phyloP scores from a whole-genome alignment of 2,329 filamentous ascomycete species.

The Fusarium camptoceras region DNA sequence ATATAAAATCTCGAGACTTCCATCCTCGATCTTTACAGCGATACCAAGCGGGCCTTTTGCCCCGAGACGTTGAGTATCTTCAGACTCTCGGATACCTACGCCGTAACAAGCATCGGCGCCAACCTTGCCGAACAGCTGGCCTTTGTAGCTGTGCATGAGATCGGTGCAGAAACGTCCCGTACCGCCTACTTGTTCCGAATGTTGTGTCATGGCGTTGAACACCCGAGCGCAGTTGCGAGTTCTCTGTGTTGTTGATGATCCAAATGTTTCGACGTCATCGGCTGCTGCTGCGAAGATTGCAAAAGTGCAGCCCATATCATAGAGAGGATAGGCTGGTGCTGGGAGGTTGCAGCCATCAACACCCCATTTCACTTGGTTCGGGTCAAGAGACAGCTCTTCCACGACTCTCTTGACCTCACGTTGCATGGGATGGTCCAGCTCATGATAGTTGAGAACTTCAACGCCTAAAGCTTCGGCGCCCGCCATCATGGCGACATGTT shows the following conservation, averaged over 20 bases:
- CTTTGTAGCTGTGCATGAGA: constrained; percentile 56
- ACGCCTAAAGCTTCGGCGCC: constrained; percentile 54
- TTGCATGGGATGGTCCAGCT: constrained; percentile 54
- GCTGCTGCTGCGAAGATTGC: constrained; percentile 53
- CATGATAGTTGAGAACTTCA: constrained; percentile 51
- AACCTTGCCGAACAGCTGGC: constrained; percentile 58
- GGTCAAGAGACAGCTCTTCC: constrained; percentile 50
- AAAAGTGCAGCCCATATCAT: constrained; percentile 51
- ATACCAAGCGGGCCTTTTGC: constrained; percentile 56
- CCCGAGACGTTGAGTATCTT: constrained; percentile 52
- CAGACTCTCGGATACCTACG: constrained; percentile 55
- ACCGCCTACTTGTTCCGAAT: constrained; percentile 60
- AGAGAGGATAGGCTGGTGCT: constrained; percentile 57
- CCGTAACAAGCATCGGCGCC: constrained; percentile 63
- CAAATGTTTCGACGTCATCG: constrained; percentile 13
- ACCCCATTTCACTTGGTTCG: constrained; percentile 53
- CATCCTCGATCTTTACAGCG: constrained; percentile 62
- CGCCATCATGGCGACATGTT: constrained; percentile 61
- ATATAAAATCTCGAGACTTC: constrained; percentile 58
- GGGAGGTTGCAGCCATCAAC: constrained; percentile 62
- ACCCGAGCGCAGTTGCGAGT: constrained; percentile 49
- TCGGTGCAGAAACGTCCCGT: constrained; percentile 60
- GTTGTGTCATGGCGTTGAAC: constrained; percentile 56
- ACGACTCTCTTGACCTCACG: constrained; percentile 52
- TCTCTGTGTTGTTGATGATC: constrained; percentile 1